Conservation (phyloP, 2,329 filamentous ascomycete genomes). For the Pseudogymnoascus sp. region DNA sequence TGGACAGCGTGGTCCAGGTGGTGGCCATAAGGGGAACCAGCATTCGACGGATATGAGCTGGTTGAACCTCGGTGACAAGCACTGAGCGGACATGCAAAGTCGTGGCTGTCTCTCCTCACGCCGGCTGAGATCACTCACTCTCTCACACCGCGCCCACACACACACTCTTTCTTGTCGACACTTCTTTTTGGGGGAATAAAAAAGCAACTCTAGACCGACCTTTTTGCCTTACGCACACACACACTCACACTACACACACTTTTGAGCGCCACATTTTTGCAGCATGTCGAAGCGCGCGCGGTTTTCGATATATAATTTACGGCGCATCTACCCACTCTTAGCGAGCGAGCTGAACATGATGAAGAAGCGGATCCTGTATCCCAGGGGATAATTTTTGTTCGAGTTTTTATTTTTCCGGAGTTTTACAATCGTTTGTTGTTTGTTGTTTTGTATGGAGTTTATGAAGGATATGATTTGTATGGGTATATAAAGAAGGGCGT, state of each 20-base stretch:
- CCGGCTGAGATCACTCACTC: neutral
- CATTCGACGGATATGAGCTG: slow-evolving; percentile 60
- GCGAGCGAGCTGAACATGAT: neutral
- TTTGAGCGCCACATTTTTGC: neutral
- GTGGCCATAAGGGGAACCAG: slow-evolving; percentile 41
- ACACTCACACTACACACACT: neutral
- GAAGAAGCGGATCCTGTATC: neutral
- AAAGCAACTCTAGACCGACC: slow-evolving; percentile 2
- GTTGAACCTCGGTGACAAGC: slow-evolving; percentile 57
- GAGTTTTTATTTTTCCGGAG: neutral
- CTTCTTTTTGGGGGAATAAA: neutral
- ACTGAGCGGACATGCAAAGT: neutral
- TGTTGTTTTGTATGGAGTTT: neutral
- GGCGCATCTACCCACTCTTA: neutral
- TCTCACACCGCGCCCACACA: neutral
- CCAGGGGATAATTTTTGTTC: neutral
- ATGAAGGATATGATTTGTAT: slow-evolving; percentile 4
- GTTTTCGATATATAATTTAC: neutral
- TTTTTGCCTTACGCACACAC: neutral
- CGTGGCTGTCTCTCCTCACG: neutral
- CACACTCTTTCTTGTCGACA: neutral
- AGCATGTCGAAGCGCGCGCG: neutral
- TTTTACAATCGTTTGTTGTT: neutral
- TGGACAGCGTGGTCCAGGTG: slow-evolving; percentile 25
- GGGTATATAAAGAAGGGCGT: neutral